A percentile compares a stretch with the other conserved stretches of the same genome.
Conservation (phyloP, 2,329 filamentous ascomycete species). For the Zasmidium angulare region DNA sequence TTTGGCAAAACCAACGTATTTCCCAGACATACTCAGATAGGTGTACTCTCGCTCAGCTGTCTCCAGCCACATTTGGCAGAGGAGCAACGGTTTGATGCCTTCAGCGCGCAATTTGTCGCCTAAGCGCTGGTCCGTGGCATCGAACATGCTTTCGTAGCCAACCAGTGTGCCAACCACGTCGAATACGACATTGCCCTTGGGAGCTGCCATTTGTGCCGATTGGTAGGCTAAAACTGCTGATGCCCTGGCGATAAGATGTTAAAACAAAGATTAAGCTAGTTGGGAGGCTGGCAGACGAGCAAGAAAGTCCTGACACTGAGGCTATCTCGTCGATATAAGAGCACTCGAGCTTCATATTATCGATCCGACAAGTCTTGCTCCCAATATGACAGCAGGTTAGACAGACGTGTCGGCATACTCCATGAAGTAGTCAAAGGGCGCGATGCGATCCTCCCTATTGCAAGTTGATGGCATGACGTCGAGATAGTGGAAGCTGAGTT, state of each 20-base stretch:
- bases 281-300: too few species aligned
- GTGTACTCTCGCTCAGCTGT: constrained; percentile 50
- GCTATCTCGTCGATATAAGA: too few species aligned
- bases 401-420: neutral
- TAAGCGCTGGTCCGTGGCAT: constrained; percentile 41
- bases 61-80: constrained; percentile 50
- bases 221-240: too few species aligned
- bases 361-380: too few species aligned
- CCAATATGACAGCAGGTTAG: neutral
- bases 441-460: neutral
- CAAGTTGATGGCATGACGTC: neutral
- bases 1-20: constrained; percentile 42
- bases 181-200: constrained; percentile 25
- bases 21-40: constrained; percentile 45
- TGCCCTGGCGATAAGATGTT: too few species aligned
- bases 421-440: neutral
- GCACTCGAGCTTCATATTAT: too few species aligned
- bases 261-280: too few species aligned
- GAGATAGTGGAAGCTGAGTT: too few species aligned
- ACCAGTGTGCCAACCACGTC: constrained; percentile 52
- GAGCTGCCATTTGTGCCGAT: neutral
- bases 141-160: constrained; percentile 45
- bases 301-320: too few species aligned
- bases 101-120: constrained; percentile 41
- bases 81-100: constrained; percentile 42